Conservation (phyloP, 2,329 filamentous ascomycete species). For the Claviceps maximensis region DNA sequence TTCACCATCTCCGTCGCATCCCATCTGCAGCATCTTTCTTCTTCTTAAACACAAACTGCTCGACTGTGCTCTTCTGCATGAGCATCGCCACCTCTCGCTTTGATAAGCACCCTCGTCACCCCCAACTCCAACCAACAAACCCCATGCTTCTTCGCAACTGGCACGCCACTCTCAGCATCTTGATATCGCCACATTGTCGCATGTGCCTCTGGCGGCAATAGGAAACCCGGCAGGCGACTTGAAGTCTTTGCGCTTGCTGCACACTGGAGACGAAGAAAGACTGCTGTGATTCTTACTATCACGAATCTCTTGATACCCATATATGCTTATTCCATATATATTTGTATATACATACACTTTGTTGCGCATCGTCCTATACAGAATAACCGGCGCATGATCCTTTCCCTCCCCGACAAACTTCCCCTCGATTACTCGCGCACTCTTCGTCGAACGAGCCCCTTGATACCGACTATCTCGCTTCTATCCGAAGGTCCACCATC, state of each 20-base stretch:
- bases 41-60: no score
- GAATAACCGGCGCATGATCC: no score
- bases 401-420: no score
- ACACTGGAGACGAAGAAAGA: constrained; percentile 41
- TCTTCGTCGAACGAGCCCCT: background rate
- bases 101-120: no score
- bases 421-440: background rate
- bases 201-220: constrained; percentile 33
- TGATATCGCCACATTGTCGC: constrained; percentile 9
- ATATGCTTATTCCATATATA: no score
- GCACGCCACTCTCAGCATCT: background rate
- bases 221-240: constrained; percentile 44
- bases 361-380: no score
- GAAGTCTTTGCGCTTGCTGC: constrained; percentile 54
- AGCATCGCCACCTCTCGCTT: background rate
- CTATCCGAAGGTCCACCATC: no score
- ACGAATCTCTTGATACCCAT: background rate
- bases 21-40: background rate
- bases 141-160: background rate
- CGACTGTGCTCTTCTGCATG: background rate
- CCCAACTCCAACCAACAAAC: background rate
- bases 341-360: no score
- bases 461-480: background rate
- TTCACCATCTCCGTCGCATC: background rate
- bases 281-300: constrained; percentile 21